Base-by-base conservation (phyloP, 2,329 filamentous ascomycete species). In the Chaetomiaceae sp. region DNA sequence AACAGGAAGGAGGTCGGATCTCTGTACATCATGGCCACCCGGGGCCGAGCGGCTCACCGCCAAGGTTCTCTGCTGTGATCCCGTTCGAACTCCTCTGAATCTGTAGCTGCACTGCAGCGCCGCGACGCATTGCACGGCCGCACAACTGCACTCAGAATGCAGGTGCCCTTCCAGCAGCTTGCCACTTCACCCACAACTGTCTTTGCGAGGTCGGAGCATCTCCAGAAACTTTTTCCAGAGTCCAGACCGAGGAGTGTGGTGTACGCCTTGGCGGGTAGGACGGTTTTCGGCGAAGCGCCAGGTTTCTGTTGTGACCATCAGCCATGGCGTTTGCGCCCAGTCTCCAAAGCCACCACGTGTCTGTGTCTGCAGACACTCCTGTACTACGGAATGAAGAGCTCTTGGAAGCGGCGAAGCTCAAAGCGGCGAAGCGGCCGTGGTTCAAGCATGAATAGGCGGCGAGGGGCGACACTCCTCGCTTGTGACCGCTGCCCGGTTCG, bases 301-400 rank as follows among this genome's bases (percentile, higher is more conserved):
- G 44, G 20, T 23, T 29, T 22, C 34, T 42, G 36, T 14, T 29
- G 43, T 47, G 14, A 53, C 37, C 14, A 33, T 31, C 27, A 8
- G 19, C 8, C 37, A 15, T 27, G 42, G 25, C 20, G 29, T 25
- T 22, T 34, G 50, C 34, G 20, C 27, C 6, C 43, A 17, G 15
- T 43, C 12, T 25, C n/a, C 37, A 27, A 6, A 36, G 29, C 45
- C 36, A 50, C 52, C 52, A 50, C 46, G 52, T 54, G 46, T 50
- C 27, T 54, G 25, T 46, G 34, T 39, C 36, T 38, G 34, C n/a
- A 46, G 17, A 25, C 25, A 19, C n/a, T 4, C 12, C 39, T 17
- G 9, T 27, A 29, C 39, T 4, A 25, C 38, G 45, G 20, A 15
- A 4, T 22, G 19, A 25, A 6, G 9, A 22, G n/a, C 17, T 11